Percentiles rank a stretch among this genome's conserved stretches.
These are phyloP conservation scores for Piper betle DNA, from an alignment of 164 flowering plant genomes.

Conservation along the genomic window DNA sequence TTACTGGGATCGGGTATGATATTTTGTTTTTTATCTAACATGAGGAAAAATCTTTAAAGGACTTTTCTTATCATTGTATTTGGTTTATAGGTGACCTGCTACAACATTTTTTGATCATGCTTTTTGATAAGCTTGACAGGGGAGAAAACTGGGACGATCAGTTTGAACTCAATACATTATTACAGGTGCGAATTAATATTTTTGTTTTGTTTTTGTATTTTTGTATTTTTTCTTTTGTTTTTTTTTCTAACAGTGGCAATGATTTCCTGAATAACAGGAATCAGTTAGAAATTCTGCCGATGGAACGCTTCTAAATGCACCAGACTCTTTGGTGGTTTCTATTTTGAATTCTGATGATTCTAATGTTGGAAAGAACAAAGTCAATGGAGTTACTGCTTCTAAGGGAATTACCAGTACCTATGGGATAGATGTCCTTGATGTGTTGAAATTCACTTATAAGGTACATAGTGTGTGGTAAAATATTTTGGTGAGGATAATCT, in stretches of 20 bases:
- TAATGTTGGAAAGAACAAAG: slow-evolving; percentile 26
- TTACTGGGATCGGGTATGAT: slow-evolving; percentile 84
- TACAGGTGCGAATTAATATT: slow-evolving; percentile 51
- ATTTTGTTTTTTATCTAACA: neutral
- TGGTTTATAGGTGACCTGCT: slow-evolving; percentile 70
- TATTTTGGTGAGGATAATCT: too few species aligned
- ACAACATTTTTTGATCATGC: slow-evolving; percentile 77
- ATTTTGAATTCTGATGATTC: slow-evolving; percentile 26
- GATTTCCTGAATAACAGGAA: slow-evolving; percentile 36
- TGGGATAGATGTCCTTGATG: slow-evolving; percentile 73
- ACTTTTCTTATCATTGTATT: neutral
- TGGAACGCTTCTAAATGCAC: slow-evolving; percentile 55
- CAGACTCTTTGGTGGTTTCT: slow-evolving; percentile 75
- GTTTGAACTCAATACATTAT: slow-evolving; percentile 78
- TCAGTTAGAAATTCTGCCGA: slow-evolving; percentile 91
- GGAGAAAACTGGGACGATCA: slow-evolving; percentile 92
- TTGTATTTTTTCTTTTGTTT: neutral
- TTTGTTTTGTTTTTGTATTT: neutral
- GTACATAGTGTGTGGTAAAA: slow-evolving; percentile 14
- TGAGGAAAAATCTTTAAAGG: neutral
- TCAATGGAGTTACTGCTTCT: slow-evolving; percentile 27
- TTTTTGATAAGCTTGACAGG: slow-evolving; percentile 72
- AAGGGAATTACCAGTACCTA: slow-evolving; percentile 29
- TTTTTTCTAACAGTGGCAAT: neutral
- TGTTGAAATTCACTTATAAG: slow-evolving; percentile 73